These are phyloP conservation scores for Exobasidium rhododendri DNA, from an alignment of 1,284 basidiomycete genomes.

Conservation along the genomic window DNA sequence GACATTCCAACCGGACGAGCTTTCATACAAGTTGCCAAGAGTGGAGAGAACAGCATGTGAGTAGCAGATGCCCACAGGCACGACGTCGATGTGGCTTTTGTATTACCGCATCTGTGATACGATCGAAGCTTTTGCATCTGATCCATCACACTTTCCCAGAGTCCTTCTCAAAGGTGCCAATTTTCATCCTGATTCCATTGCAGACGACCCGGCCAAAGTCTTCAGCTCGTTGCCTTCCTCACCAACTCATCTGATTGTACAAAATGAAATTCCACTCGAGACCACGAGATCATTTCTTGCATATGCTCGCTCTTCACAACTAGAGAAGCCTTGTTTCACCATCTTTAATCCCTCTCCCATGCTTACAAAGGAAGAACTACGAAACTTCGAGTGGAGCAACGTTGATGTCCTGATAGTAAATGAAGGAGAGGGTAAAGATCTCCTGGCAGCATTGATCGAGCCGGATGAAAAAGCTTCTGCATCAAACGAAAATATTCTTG, in stretches of 20 bases:
- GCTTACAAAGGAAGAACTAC: conserved; percentile 56
- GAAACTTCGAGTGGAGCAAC: conserved; percentile 57
- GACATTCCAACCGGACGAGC: conserved; percentile 45
- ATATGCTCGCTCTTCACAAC: conserved; percentile 30
- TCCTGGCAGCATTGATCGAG: conserved; percentile 47
- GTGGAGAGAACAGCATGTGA: conserved; percentile 52
- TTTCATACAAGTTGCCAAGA: conserved; percentile 49
- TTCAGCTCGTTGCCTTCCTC: conserved; percentile 14
- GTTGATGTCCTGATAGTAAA: conserved; percentile 62
- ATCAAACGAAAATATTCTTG: conserved; percentile 18
- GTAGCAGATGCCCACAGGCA: conserved; percentile 1
- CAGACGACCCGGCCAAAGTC: conserved; percentile 23
- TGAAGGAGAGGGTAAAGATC: conserved; percentile 58
- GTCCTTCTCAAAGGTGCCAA: conserved; percentile 52
- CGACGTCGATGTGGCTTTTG: background rate
- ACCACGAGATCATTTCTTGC: conserved; percentile 57
- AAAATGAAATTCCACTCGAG: conserved; percentile 62
- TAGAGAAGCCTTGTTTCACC: conserved; percentile 15
- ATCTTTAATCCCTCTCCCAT: conserved; percentile 64
- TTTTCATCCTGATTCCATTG: conserved; percentile 23
- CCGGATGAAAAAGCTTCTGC: no score
- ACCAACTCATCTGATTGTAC: conserved; percentile 59
- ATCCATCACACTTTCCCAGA: no score
- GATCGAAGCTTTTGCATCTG: no score
- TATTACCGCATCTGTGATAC: background rate